Evolutionary conservation across 305 asterid species (phyloP).

Genomic region (Nicotiana rustica): DNA sequence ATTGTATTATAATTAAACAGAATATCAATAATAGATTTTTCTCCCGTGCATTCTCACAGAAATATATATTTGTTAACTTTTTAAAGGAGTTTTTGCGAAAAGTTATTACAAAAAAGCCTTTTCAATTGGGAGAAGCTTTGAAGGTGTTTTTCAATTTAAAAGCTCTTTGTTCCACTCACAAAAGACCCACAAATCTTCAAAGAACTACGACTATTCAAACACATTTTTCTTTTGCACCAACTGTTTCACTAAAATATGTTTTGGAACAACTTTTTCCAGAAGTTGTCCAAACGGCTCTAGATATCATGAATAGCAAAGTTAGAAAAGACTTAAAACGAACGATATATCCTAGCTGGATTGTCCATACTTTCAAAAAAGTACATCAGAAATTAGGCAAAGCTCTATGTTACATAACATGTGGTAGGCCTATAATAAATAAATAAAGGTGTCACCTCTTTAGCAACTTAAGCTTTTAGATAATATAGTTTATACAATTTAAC

Average conservation of each 20-base stretch:
- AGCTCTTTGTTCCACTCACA: slow-evolving; percentile 8
- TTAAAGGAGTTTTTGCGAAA: not conserved
- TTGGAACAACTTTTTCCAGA: not conserved
- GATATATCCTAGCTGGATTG: slow-evolving; percentile 27
- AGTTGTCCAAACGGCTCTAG: slow-evolving; percentile 21
- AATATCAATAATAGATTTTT: no score
- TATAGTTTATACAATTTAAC: not conserved
- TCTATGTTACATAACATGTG: slow-evolving; percentile 6
- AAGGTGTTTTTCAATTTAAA: not conserved
- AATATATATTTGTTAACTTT: not conserved
- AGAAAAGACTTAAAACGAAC: not conserved
- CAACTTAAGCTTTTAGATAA: slow-evolving; percentile 19
- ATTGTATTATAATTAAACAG: no score
- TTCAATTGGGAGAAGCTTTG: slow-evolving; percentile 9
- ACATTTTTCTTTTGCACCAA: not conserved
- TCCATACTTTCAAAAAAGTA: slow-evolving; percentile 2
- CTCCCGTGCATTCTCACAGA: no score
- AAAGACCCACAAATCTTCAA: slow-evolving; percentile 10
- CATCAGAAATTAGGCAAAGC: slow-evolving; percentile 13
- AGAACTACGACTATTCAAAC: not conserved
- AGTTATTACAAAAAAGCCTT: not conserved
- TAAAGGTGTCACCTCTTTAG: slow-evolving; percentile 12
- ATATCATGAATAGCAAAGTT: slow-evolving; percentile 2
- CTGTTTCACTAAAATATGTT: not conserved
- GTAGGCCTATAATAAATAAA: slow-evolving; percentile 14